phyloP scores from a whole-genome alignment of 495 filamentous ascomycete genomes.

The Penicillium mononematosum region DNA sequence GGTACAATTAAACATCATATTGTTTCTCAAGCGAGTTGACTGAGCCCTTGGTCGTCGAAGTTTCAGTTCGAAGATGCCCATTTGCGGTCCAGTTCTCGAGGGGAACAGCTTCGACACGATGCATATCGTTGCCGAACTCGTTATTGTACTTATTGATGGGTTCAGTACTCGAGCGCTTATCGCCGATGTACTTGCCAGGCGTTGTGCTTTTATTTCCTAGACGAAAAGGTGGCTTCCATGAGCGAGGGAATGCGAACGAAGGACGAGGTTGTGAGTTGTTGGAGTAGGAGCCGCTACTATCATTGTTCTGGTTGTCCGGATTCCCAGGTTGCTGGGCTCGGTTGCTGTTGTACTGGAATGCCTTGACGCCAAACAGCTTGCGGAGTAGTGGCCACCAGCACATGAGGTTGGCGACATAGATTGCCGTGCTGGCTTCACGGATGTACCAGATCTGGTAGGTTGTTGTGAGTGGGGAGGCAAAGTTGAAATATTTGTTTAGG shows the following conservation, averaged over 20 bases:
- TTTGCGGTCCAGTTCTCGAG: constrained; percentile 18
- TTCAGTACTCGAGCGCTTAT: constrained; percentile 23
- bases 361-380: constrained; percentile 47
- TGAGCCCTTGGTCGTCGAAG: neutral
- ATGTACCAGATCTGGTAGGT: constrained; percentile 62
- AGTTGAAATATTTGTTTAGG: constrained; percentile 67
- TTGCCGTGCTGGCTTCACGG: constrained; percentile 61
- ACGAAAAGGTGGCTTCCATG: constrained; percentile 12
- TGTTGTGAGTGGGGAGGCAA: constrained; percentile 51
- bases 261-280: constrained; percentile 20
- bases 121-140: constrained; percentile 15
- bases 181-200: neutral
- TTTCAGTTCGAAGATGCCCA: neutral
- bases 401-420: constrained; percentile 64
- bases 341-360: constrained; percentile 35
- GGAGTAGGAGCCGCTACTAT: constrained; percentile 13
- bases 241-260: constrained; percentile 22
- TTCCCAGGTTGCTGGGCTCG: constrained; percentile 21
- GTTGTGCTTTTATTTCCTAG: constrained; percentile 7
- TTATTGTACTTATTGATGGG: constrained; percentile 20
- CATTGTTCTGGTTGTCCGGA: constrained; percentile 22
- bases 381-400: constrained; percentile 60
- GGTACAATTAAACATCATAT: neutral
- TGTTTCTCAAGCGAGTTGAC: neutral
- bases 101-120: constrained; percentile 13